phyloP scores from a whole-genome alignment of 2,329 filamentous ascomycete genomes.

The Diaporthe sp. region DNA sequence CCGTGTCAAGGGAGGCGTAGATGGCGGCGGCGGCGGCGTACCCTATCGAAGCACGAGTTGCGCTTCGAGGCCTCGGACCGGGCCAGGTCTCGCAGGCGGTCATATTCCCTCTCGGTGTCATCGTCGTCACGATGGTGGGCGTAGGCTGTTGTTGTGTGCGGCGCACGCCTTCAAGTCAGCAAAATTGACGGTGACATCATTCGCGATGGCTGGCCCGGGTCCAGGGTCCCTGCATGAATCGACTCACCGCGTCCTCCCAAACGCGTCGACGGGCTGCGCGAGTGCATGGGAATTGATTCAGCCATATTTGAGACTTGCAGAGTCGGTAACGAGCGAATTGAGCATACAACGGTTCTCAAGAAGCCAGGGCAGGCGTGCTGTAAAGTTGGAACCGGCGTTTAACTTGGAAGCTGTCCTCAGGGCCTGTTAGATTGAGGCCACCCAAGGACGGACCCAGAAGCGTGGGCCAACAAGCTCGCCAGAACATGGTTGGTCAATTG shows the following conservation, averaged over 20 bases:
- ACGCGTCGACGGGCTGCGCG: conserved; percentile 41
- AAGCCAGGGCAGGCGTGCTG: not conserved
- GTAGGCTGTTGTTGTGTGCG: conserved; percentile 33
- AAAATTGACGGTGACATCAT: conserved; percentile 37
- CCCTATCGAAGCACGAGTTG: conserved; percentile 80
- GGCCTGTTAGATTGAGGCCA: conserved; percentile 27
- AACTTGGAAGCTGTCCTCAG: conserved; percentile 22
- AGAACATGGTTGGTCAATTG: conserved; percentile 39
- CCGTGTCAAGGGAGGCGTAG: not conserved
- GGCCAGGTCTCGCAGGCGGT: conserved; percentile 87
- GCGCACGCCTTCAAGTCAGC: conserved; percentile 28
- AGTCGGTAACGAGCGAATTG: not conserved
- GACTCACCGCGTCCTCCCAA: conserved; percentile 60
- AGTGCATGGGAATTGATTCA: conserved; percentile 55
- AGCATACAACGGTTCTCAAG: not conserved
- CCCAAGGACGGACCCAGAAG: conserved; percentile 32
- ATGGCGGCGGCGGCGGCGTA: conserved; percentile 54
- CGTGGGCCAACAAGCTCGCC: conserved; percentile 29
- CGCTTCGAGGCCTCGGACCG: conserved; percentile 85
- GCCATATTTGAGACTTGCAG: conserved; percentile 27
- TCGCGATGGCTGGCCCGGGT: not conserved
- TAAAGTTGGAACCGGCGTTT: conserved; percentile 12
- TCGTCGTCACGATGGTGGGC: conserved; percentile 57
- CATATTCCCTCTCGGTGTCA: conserved; percentile 87
- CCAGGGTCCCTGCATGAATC: conserved; percentile 16